Base-by-base conservation (phyloP, 352 stramenopile species). In the Globisporangium polare region DNA sequence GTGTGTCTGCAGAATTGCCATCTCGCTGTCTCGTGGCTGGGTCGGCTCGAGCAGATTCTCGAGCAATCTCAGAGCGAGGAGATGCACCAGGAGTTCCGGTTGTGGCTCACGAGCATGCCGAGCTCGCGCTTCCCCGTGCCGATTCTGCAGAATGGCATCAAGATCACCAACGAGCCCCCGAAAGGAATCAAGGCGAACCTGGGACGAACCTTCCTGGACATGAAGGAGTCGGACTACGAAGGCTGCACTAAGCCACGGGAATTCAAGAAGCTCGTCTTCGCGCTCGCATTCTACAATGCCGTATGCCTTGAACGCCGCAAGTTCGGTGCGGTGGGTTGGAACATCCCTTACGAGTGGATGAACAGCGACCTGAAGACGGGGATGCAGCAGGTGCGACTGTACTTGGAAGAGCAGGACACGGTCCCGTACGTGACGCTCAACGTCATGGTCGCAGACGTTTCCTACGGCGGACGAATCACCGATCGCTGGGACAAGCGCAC, bases 331-430 rank as follows among this genome's bases (percentile, higher is more conserved):
- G 89, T 98, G 2, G 94, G 94, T 5, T 98, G 94, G 94, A 98
- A 98, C 59, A 98, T 98, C 55, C 91, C 91, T 2, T 98, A 98
- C 66, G 94, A 96, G 39, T 98, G 94, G 92, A 98, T 98, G 90
- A 98, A 98, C 57, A 96, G 82, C 52, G 94, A 98, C 63, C 56
- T 98, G 3, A 98, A 98, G 68, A 97, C 93, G 27, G 92, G 86
- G 18, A 96, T 97, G 85, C 95, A 92, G 68, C 89, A 97, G 63
- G 80, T 97, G 22, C 79, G 89, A 17, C 68, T 97, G 57, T 98
- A 98, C 67, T 73, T 98, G 1, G 94, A 98, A 53, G 94, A 98
- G 60, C 93, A 98, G 53, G 89, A 96, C 12, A 70, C 77, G 0
- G 86, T 98, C n/a, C 93, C 94, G 39, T 98, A 95, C 61, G 74